These are phyloP conservation scores for Lindgomyces ingoldianus DNA, from an alignment of 495 filamentous ascomycete genomes.

Conservation along the genomic window DNA sequence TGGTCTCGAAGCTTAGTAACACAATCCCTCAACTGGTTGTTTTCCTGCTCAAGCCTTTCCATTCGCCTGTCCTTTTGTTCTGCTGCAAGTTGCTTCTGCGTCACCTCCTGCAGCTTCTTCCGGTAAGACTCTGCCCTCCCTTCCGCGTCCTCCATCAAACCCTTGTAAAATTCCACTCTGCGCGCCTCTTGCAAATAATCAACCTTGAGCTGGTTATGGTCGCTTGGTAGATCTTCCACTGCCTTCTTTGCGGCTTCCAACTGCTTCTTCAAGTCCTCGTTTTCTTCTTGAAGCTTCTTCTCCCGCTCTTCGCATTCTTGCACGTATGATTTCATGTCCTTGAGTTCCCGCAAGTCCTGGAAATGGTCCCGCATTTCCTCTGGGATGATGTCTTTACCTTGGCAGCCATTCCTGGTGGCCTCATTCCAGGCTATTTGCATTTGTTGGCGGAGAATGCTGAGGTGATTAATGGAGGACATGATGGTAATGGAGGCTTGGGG, in stretches of 20 bases:
- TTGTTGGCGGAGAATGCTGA: neutral
- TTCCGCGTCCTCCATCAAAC: neutral
- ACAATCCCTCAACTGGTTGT: neutral
- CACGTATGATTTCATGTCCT: constrained; percentile 5
- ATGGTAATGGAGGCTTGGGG: neutral
- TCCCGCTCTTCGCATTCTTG: constrained; percentile 11
- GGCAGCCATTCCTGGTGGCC: neutral
- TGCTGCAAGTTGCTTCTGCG: neutral
- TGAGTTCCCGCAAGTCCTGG: neutral
- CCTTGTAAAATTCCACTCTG: constrained; percentile 4
- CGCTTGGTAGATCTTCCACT: constrained; percentile 2
- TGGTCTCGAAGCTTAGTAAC: constrained; percentile 12
- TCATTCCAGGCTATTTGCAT: neutral
- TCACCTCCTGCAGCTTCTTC: neutral
- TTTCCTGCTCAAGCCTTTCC: neutral
- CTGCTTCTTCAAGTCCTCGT: neutral
- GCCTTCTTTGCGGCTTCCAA: constrained; percentile 5
- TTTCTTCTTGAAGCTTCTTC: neutral
- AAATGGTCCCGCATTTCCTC: constrained; percentile 15
- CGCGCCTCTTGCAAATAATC: neutral
- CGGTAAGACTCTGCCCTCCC: neutral
- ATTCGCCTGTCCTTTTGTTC: neutral
- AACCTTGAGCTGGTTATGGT: neutral
- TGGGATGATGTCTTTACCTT: neutral
- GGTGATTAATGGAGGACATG: neutral